Base-by-base conservation (phyloP, 768 basidiomycete genomes). In the Mycena albidolilacea region DNA sequence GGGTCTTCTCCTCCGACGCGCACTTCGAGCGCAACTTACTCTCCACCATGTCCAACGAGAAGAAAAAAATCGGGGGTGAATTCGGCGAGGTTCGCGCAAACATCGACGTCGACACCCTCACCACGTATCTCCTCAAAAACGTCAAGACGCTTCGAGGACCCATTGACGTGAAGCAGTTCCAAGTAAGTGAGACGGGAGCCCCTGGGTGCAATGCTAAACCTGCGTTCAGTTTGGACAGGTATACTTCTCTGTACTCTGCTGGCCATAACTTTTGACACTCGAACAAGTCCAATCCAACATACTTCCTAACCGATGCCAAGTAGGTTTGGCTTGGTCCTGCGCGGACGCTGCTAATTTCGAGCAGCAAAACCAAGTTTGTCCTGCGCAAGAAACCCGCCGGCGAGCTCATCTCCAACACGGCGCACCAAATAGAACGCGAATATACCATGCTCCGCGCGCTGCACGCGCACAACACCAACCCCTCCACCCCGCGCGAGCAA, bases 401-500 rank as follows among this genome's bases (percentile, higher is more conserved):
- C 0, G 85, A 91, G 50, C 90, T 99, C 10, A 84, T 99, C 35
- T 97, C 96, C 5, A 87, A 90, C 62, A 99, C 97, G 3, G 97
- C 97, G 1, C 97, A 99, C 81, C 94, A 97, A 81, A 90, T 99
- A 48, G 97, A 98, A 80, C 92, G 98, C 59, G 97, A 99, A 85
- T 98, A 93, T 82, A 88, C 87, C 37, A 90, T 97, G 77, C 86
- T 99, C 15, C 83, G 84, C 43, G 93, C 96, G 7, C 84, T 99
- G 23, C 91, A 95, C 79, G 85, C 82, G 55, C 89, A 96, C 81
- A 98, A 97, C 79, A 85, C 82, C 7, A 82, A 88, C 48, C 80
- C 88, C 17, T 81, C 86, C 7, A 94, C 89, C 2, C 79, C 82
- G 43, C 78, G 86, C 17, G 83, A 85, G 43, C 83, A 86, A 70